Base-by-base conservation (phyloP, 352 stramenopile species). In the Pythium vanterpoolii region DNA sequence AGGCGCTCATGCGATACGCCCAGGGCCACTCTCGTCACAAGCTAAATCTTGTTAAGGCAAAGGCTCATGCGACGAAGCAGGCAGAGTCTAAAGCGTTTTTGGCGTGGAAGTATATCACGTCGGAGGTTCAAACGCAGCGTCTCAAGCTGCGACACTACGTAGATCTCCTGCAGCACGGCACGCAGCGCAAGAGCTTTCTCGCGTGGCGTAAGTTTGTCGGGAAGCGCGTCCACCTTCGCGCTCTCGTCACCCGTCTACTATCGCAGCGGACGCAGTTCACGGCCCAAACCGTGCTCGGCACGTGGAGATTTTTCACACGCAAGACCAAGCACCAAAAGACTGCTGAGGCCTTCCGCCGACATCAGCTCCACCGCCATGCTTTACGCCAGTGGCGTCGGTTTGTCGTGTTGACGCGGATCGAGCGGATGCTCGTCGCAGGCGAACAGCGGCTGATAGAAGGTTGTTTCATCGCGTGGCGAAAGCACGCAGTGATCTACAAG, bases 391-490 rank as follows among this genome's bases (percentile, higher is more conserved):
- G 80, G 80, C 72, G 63, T 8, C 54, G 70, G 23, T 76, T 72
- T 21, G 51, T 90, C 5, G 23, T 80, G 6, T 62, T 87, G 2
- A 71, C 50, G 27, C 86, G 80, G n/a, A 62, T 80, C 3, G 71
- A 86, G 56, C 58, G 60, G 0, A 83, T 90, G 76, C 65, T 87
- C 4, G 66, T 71, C 3, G 53, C 64, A 2, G 69, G 66, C 50
- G 23, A 57, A 39, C 50, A 60, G 19, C 73, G 75, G 3, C 27
- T 48, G 0, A 10, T 71, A 0, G 75, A 80, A 33, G 8, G 11
- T 0, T 51, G 36, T 28, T 83, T 90, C 11, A 31, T 87, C 8
- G 59, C 31, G 0, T 90, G 79, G 79, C 64, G 76, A 1, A 86
- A 82, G 18, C 30, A 48, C 4, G 53, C 77, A 0, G 27, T 21